Conservation (phyloP, 2,329 filamentous ascomycete species). For the Emmonsia crescens region DNA sequence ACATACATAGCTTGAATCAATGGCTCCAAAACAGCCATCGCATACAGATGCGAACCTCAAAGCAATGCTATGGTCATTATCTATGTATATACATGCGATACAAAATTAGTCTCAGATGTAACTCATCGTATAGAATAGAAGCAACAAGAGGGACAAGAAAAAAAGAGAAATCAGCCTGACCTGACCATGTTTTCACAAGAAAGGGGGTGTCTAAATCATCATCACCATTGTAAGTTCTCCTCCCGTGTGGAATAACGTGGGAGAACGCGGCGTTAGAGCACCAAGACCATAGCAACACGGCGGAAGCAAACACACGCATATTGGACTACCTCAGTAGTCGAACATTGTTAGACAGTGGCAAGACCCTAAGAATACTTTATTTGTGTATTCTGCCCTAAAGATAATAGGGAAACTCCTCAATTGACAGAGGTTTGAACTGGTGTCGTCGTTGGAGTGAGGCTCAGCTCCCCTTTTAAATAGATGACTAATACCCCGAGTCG, state of each 20-base stretch:
- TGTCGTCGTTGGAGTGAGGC: neutral
- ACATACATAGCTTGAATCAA: constrained; percentile 13
- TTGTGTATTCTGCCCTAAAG: neutral
- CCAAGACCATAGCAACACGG: neutral
- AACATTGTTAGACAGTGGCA: neutral
- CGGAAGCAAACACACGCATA: neutral
- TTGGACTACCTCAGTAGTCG: constrained; percentile 1
- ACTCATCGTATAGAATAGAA: neutral
- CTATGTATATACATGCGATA: constrained; percentile 12
- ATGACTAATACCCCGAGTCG: neutral
- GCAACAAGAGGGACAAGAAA: neutral
- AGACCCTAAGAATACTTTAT: neutral
- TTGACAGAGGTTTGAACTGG: neutral
- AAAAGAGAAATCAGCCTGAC: constrained; percentile 4
- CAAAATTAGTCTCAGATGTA: neutral
- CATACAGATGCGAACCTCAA: constrained; percentile 18
- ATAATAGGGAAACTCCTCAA: neutral
- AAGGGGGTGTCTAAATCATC: too few relatives aligned
- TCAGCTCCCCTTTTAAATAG: neutral
- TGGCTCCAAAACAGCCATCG: constrained; percentile 12
- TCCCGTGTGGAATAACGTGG: neutral
- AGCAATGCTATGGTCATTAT: constrained; percentile 11
- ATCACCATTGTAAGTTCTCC: neutral
- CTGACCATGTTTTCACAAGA: constrained; percentile 2
- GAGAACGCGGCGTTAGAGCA: neutral